Evolutionary conservation across 768 basidiomycete species (phyloP).

Genomic region (Amanita thiersii): DNA sequence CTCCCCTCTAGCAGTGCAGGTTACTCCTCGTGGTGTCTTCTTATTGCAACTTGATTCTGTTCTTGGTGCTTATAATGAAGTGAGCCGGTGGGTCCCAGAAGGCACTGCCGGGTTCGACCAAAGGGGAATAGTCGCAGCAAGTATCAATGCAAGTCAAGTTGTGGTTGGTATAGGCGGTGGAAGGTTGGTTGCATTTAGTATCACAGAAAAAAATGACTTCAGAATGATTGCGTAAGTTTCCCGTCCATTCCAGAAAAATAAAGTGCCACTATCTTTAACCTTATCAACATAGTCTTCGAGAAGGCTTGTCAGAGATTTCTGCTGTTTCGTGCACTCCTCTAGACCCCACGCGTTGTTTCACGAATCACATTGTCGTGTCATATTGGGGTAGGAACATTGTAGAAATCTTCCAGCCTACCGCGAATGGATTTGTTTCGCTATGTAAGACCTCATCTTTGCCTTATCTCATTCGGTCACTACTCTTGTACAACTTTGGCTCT

Average conservation of each 20-base stretch:
- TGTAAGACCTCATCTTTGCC: slow-evolving; percentile 29
- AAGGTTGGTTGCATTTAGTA: slow-evolving; percentile 39
- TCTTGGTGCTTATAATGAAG: slow-evolving; percentile 30
- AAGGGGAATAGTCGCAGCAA: slow-evolving; percentile 57
- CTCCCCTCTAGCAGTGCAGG: slow-evolving; percentile 62
- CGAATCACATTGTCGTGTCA: slow-evolving; percentile 49
- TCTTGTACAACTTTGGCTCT: slow-evolving; percentile 52
- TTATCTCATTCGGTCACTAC: slow-evolving; percentile 37
- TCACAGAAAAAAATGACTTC: slow-evolving; percentile 32
- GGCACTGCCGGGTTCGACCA: slow-evolving; percentile 7
- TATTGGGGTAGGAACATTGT: slow-evolving; percentile 71
- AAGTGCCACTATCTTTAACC: background rate
- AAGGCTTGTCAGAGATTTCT: slow-evolving; percentile 47
- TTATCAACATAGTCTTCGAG: slow-evolving; percentile 2
- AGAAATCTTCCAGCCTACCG: slow-evolving; percentile 37
- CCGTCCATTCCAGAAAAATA: background rate
- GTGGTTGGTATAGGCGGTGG: slow-evolving; percentile 52
- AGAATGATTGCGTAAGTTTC: slow-evolving; percentile 21
- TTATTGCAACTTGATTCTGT: slow-evolving; percentile 48
- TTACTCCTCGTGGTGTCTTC: slow-evolving; percentile 48
- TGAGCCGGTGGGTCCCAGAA: slow-evolving; percentile 32
- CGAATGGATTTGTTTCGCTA: slow-evolving; percentile 18
- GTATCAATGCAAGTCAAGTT: slow-evolving; percentile 61
- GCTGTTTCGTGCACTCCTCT: slow-evolving; percentile 58
- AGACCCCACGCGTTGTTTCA: slow-evolving; percentile 35